Base-by-base conservation (phyloP, 352 stramenopile species). In the Phytophthora litchii region DNA sequence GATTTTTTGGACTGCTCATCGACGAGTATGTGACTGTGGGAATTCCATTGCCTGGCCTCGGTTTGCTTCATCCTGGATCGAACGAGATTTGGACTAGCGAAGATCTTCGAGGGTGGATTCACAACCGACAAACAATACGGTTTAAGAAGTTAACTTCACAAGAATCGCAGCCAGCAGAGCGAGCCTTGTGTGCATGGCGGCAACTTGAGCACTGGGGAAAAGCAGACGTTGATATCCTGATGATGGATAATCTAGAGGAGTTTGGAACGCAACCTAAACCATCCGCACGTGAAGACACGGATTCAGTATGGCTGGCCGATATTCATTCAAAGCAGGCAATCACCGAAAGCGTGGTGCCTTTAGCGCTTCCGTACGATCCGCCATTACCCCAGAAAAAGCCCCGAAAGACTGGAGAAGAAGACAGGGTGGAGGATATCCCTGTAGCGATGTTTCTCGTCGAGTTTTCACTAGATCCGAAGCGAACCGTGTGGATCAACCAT, bases 391-490 rank as follows among this genome's bases (percentile, higher is more conserved):
- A 42, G 4, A 68, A 53, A 45, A 74, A 27, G n/a, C 40, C 16
- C 25, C 27, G 32, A 7, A 56, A 73, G 12, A n/a, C 57, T 14
- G 63, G 54, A 4, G 53, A 56, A 13, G 46, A 53, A 48, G 20
- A 44, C 1, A 41, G 64, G 20, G 35, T 51, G 37, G 67, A 80
- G 42, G 76, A 86, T 37, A 55, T 69, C 21, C 65, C 69, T 25
- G 82, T 83, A 12, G 77, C 69, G n/a, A 70, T 86, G 65, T 89
- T 86, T 34, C 66, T 91, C 1, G 78, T 89, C 17, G 81, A 91
- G 46, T 88, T 83, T 42, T 91, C 78, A 19, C 74, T 88, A 55
- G 77, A 91, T 23, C 77, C 75, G 13, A 74, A 57, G 46, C 74
- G 76, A 19, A 62, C 78, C 16, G 77, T 88, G 40, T 91, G 81